A percentile compares a stretch with the other conserved stretches of the same genome.
Conservation (phyloP, 352 stramenopile genomes). For the Phytophthora vignae region DNA sequence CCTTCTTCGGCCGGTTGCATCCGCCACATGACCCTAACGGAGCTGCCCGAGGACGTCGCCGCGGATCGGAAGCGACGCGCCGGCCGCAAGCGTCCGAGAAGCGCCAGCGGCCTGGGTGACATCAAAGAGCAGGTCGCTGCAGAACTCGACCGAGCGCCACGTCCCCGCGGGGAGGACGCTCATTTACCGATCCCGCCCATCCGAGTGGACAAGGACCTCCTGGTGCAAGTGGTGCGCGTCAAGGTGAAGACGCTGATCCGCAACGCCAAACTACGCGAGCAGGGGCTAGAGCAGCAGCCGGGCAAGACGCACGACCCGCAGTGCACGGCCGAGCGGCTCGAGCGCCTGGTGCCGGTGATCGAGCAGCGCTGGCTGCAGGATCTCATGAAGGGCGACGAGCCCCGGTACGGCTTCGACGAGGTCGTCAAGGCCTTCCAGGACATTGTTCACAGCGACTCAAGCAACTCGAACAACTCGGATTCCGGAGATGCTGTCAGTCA, state of each 20-base stretch:
- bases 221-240: conserved; percentile 49
- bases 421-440: conserved; percentile 39
- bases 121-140: background rate
- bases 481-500: conserved; percentile 6
- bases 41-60: conserved; percentile 22
- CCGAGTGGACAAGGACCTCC: conserved; percentile 50
- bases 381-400: conserved; percentile 33
- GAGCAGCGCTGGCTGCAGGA: conserved; percentile 42
- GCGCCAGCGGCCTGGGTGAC: conserved; percentile 8
- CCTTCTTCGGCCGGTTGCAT: background rate
- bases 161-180: conserved; percentile 20
- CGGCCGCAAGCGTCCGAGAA: conserved; percentile 22
- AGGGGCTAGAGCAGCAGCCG: conserved; percentile 10
- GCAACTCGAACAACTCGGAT: conserved; percentile 1
- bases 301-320: conserved; percentile 10
- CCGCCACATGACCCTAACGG: conserved; percentile 26
- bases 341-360: conserved; percentile 38
- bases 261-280: conserved; percentile 25
- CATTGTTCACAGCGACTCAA: conserved; percentile 24
- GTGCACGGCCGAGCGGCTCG: conserved; percentile 34
- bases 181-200: conserved; percentile 25
- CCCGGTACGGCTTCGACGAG: conserved; percentile 46
- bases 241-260: conserved; percentile 45
- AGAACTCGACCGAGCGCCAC: background rate
- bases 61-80: background rate